Conservation (phyloP, 225 moss, liverwort and hornwort genomes). For the Polytrichum commune region DNA sequence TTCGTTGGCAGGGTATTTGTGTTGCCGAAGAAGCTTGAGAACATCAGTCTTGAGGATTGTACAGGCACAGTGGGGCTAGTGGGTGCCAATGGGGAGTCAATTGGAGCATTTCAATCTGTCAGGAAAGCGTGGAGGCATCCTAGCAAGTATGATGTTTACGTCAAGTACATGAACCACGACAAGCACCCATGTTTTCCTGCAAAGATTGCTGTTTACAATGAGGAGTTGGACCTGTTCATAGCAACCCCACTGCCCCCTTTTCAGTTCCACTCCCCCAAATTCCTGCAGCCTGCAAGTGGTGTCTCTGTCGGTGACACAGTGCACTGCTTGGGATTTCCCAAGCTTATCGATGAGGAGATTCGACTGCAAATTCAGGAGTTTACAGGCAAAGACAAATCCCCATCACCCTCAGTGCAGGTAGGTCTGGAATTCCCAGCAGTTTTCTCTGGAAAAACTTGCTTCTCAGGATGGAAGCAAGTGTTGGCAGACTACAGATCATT, state of each 20-base stretch:
- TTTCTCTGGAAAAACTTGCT: slow-evolving; percentile 40
- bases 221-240: slow-evolving; percentile 37
- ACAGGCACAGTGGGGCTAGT: slow-evolving; percentile 38
- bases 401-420: not conserved
- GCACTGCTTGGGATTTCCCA: slow-evolving; percentile 43
- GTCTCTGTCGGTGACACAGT: slow-evolving; percentile 32
- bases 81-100: slow-evolving; percentile 40
- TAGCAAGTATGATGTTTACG: slow-evolving; percentile 32
- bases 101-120: slow-evolving; percentile 31
- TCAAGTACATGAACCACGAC: slow-evolving; percentile 41
- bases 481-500: slow-evolving; percentile 40
- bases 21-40: slow-evolving; percentile 29
- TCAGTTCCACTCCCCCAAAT: slow-evolving; percentile 30
- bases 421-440: slow-evolving; percentile 35
- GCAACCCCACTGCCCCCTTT: slow-evolving; percentile 32
- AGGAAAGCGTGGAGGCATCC: slow-evolving; percentile 45
- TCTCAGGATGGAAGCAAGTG: slow-evolving; percentile 47
- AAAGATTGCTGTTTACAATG: slow-evolving; percentile 19
- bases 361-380: slow-evolving; percentile 7
- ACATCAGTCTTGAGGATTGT: slow-evolving; percentile 31
- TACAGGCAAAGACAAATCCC: not conserved
- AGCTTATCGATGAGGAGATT: slow-evolving; percentile 14
- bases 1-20: slow-evolving; percentile 44
- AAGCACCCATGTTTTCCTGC: slow-evolving; percentile 47
- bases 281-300: slow-evolving; percentile 30